A percentile compares a stretch with the other conserved stretches of the same genome.
Evolutionary conservation across 2,329 filamentous ascomycete genomes (phyloP).

Genomic region (Talaromyces sp.): DNA sequence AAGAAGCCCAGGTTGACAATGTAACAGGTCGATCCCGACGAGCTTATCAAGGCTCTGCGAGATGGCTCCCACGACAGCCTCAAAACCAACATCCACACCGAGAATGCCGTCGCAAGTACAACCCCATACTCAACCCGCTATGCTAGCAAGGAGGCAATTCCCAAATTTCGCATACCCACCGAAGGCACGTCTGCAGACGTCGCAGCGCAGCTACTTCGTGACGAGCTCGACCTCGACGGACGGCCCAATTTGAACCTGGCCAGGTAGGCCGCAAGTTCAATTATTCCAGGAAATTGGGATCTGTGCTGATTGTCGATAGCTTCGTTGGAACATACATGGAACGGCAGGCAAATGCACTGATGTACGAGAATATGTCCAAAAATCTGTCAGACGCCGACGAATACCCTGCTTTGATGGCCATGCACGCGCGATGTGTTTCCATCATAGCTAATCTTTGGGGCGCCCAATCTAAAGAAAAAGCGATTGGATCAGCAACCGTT

Average conservation of each 20-base stretch:
- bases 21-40: constrained; percentile 28
- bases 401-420: constrained; percentile 58
- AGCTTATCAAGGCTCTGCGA: constrained; percentile 27
- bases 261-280: constrained; percentile 32
- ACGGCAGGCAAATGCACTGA: constrained; percentile 60
- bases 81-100: constrained; percentile 28
- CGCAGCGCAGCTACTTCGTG: constrained; percentile 63
- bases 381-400: constrained; percentile 70
- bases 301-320: constrained; percentile 31
- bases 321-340: constrained; percentile 74
- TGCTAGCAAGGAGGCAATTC: constrained; percentile 31
- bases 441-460: constrained; percentile 68
- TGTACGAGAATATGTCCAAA: constrained; percentile 66
- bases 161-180: constrained; percentile 33
- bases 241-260: constrained; percentile 67
- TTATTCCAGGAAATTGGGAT: not conserved
- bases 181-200: constrained; percentile 46
- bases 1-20: not conserved
- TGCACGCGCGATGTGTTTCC: constrained; percentile 65
- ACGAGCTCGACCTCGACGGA: constrained; percentile 63
- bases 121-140: constrained; percentile 36
- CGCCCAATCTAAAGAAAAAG: constrained; percentile 58
- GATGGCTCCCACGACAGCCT: constrained; percentile 24
- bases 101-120: constrained; percentile 24
- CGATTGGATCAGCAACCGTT: constrained; percentile 67